Base-by-base conservation (phyloP, 164 flowering plant species). In the Dillenia suffruticosa region DNA sequence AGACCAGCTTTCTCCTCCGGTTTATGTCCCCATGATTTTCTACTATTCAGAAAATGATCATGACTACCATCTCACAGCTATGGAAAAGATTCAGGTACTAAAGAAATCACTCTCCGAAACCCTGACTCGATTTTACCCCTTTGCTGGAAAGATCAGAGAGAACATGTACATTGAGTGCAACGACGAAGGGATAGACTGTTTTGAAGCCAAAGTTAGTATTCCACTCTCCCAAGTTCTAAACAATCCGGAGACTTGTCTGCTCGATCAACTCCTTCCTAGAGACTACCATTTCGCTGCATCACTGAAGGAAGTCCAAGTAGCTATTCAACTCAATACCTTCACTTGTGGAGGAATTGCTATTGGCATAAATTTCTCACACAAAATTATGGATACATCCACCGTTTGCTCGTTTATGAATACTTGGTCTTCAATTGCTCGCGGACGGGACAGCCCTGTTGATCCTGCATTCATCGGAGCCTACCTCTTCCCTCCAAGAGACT, bases 261-360 rank as follows among this genome's bases (percentile, higher is more conserved):
- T 81, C 12, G 53, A 63, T 9, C 60, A 57, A n/a, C 61, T 82
- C 43, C 56, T 78, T 14, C 82, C 80, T 9, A 53, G 61, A 13
- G 64, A 68, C 2, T 12, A 54, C 11, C 12, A 15, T 8, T 57
- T n/a, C 22, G 22, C 22, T 19, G 22, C 22, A 19, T 19, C 22
- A 1, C 16, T 58, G 3, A 17, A 62, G 61, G 49, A 51, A n/a
- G 6, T 26, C 16, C 22, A 72, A 10, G 61, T 76, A 2, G 72
- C 70, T 14, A 46, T 84, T 45, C 87, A 85, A 77, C 75, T 64
- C 1, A 86, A 63, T 56, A 12, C 49, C 0, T 82, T 88, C 57
- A 68, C 71, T 9, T 84, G 88, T 54, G 86, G 89, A 8, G 91
- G 89, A 8, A 69, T 81, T 11, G 85, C 83, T 5, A 63, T 88